Evolutionary conservation across 805 yeast genomes (phyloP).

Genomic region (Hanseniaspora mollemarum): DNA sequence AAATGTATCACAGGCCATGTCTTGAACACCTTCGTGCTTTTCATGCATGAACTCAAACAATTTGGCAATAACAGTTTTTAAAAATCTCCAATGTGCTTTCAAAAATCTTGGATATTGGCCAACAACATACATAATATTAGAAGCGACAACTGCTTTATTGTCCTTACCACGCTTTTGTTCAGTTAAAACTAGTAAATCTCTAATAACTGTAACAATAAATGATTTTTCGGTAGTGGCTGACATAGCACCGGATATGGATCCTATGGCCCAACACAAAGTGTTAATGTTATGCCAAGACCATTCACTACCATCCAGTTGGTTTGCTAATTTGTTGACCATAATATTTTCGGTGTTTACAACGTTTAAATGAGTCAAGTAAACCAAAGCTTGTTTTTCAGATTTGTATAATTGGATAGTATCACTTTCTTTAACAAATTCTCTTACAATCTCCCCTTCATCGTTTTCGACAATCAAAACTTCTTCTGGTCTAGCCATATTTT

Average conservation of each 20-base stretch:
- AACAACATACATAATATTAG: slow-evolving; percentile 98
- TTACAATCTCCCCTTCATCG: slow-evolving; percentile 97
- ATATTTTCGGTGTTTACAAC: slow-evolving; percentile 88
- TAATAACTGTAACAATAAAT: slow-evolving; percentile 84
- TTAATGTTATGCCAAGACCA: slow-evolving; percentile 99
- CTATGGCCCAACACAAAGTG: slow-evolving; percentile 98
- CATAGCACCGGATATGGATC: slow-evolving; percentile 97
- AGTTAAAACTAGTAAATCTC: slow-evolving; percentile 79
- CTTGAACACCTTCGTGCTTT: slow-evolving; percentile 99
- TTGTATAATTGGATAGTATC: slow-evolving; percentile 94
- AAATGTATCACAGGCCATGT: slow-evolving; percentile 99
- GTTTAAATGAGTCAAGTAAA: slow-evolving; percentile 88
- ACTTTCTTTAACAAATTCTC: slow-evolving; percentile 92
- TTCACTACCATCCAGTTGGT: slow-evolving; percentile 90
- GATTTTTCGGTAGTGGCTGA: slow-evolving; percentile 94
- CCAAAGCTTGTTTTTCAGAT: slow-evolving; percentile 89
- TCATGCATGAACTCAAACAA: slow-evolving; percentile 98
- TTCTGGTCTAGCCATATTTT: slow-evolving; percentile 96
- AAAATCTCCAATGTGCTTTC: slow-evolving; percentile 95
- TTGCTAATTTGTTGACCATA: slow-evolving; percentile 81
- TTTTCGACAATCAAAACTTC: slow-evolving; percentile 94
- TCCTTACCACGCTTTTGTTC: slow-evolving; percentile 96
- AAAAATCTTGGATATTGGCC: slow-evolving; percentile 97
- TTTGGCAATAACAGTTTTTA: slow-evolving; percentile 90
- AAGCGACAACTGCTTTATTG: slow-evolving; percentile 97